Base-by-base conservation (phyloP, 768 basidiomycete genomes). In the Leccinellum albellum region DNA sequence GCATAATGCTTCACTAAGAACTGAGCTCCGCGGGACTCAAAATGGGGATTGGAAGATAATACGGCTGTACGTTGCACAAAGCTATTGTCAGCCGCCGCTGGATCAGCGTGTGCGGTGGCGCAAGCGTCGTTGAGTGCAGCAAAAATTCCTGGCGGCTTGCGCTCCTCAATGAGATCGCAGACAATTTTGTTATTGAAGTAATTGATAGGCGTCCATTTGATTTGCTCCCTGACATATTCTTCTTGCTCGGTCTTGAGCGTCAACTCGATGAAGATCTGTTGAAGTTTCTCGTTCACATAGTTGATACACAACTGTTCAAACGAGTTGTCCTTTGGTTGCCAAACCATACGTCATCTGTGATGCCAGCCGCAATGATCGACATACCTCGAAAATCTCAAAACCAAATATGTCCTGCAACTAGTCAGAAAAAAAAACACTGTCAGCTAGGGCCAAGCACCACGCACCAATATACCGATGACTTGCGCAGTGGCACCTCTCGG, bases 261-360 rank as follows among this genome's bases (percentile, higher is more conserved):
- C 50, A 99, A 80, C 73, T 99, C 95, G 66, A 99, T 99, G 76
- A 99, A 99, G 67, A 98, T 99, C 70, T 96, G 96, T 66, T 99
- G 96, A 24, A 99, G 82, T 75, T 99, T 99, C 75, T 99, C 97
- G 80, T 99, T 99, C 77, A 98, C 97, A 66, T 99, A 99, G 78
- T 99, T 99, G 81, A 99, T 99, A 77, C 97, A 99, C 20, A 99
- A 85, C 73, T 99, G 94, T 70, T 95, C 94, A 68, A 95, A 94
- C 5, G 92, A 94, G 73, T 96, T 96, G 72, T 94, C 91, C 89
- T 94, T 63, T 21, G 29, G 88, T 64, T 51, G 47, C 17, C 17
- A 53, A 51, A 9, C 26, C 8, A 33, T 58, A 21, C 10, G 26
- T 33, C 50, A 51, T 55, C 57, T 59, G 44, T 35, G 21, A 64